Base-by-base conservation (phyloP, 2,329 filamentous ascomycete genomes). In the Capronia americana region DNA sequence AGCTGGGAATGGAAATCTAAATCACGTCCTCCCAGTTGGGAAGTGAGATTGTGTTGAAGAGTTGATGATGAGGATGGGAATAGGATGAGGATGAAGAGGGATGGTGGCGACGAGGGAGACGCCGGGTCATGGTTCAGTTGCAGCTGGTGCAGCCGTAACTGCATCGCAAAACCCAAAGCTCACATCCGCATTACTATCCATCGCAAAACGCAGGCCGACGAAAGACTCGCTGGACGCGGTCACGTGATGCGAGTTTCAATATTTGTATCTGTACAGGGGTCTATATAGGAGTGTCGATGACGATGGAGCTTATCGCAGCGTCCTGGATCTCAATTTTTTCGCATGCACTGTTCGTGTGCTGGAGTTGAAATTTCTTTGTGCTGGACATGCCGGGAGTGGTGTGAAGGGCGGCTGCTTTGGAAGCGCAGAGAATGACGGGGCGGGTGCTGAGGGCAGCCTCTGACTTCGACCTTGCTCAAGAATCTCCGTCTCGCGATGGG, bases 71-170 rank as follows among this genome's bases (percentile, higher is more conserved):
- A 65, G 64, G 66, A 63, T 54, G 60, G 58, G 61, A 32, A 69
- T 48, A 59, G 54, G 65, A 55, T 59, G 63, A 60, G 41, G 64
- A 61, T 64, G 58, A 41, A 66, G 51, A 61, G 54, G 56, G 66
- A 61, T 63, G 61, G 68, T 44, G 38, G 65, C 59, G 62, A 57
- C 57, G 68, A 63, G 60, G 56, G n/a, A 54, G 63, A 67, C 38
- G 57, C 59, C 57, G 68, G 67, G 53, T 55, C 65, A 70, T 70
- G 65, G 58, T 68, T 44, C 64, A 66, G 61, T 70, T 63, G 61
- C 68, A 61, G 66, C 58, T 67, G 64, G 64, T 63, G 68, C 66
- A 67, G 57, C 57, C 57, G 57, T 54, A 46, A 46, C 38, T 59
- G 57, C 57, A 50, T 32, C 64, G 63, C 50, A 61, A 68, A 62